These are phyloP conservation scores for Annulohypoxylon maeteangense DNA, from an alignment of 495 filamentous ascomycete genomes.

Conservation along the genomic window DNA sequence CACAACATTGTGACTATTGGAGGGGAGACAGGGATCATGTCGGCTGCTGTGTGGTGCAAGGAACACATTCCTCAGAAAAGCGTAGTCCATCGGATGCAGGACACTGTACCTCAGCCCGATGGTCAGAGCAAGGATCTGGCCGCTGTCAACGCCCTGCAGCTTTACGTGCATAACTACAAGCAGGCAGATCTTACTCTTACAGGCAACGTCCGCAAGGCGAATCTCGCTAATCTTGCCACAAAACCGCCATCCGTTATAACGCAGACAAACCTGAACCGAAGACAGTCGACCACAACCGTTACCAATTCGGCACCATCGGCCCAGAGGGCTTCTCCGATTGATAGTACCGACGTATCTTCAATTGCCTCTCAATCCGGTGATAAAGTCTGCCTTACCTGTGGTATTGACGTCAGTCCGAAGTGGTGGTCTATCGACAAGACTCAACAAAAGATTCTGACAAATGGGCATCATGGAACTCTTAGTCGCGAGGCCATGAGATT, in stretches of 20 bases:
- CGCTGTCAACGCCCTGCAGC: conserved; percentile 75
- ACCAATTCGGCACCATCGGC: conserved; percentile 19
- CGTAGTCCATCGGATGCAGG: conserved; percentile 78
- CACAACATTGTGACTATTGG: conserved; percentile 78
- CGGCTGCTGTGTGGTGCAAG: conserved; percentile 88
- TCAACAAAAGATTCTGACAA: conserved; percentile 55
- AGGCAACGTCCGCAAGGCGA: conserved; percentile 90
- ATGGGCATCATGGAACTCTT: conserved; percentile 53
- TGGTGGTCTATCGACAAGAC: conserved; percentile 65
- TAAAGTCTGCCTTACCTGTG: conserved; percentile 67
- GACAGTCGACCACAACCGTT: conserved; percentile 51
- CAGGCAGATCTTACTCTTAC: conserved; percentile 91
- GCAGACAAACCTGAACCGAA: conserved; percentile 46
- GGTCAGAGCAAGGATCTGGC: conserved; percentile 51
- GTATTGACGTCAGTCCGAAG: conserved; percentile 67
- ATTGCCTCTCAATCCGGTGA: conserved; percentile 47
- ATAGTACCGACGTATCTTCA: conserved; percentile 22
- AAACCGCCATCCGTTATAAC: conserved; percentile 50
- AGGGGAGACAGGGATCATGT: conserved; percentile 78
- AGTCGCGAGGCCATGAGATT: conserved; percentile 58
- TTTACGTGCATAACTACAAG: conserved; percentile 89
- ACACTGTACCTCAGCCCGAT: conserved; percentile 70
- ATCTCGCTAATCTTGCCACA: conserved; percentile 55
- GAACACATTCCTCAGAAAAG: conserved; percentile 77
- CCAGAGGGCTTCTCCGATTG: conserved; percentile 32